Conservation (phyloP, 345 rosid species). For the Arabidopsis thaliana region TAIR10.1 NC_003070.9:30003001-30003500, state of each 20-base stretch:
- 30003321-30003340: not conserved
- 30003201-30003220: not conserved
- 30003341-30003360: not conserved
- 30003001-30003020: constrained; percentile 10
- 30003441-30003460: constrained; percentile 83
- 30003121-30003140: constrained; percentile 80
- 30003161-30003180: not conserved
- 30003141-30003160: constrained; percentile 65
- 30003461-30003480: constrained; percentile 72
- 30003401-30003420: constrained; percentile 92
- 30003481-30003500: constrained; percentile 56
- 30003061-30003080: constrained; percentile 97
- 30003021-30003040: constrained; percentile 56
- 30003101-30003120: constrained; percentile 93
- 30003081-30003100: constrained; percentile 92
- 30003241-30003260: constrained; percentile 81
- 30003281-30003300: constrained; percentile 95
- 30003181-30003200: not conserved
- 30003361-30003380: constrained; percentile 77
- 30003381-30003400: constrained; percentile 99
- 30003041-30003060: constrained; percentile 95
- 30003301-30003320: not conserved
- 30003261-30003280: constrained; percentile 94
- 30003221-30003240: constrained; percentile 89
- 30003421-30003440: constrained; percentile 73